A percentile compares a stretch with the other conserved stretches of the same genome.
Conservation (phyloP, 768 basidiomycete species). For the Boletus barrowsii region DNA sequence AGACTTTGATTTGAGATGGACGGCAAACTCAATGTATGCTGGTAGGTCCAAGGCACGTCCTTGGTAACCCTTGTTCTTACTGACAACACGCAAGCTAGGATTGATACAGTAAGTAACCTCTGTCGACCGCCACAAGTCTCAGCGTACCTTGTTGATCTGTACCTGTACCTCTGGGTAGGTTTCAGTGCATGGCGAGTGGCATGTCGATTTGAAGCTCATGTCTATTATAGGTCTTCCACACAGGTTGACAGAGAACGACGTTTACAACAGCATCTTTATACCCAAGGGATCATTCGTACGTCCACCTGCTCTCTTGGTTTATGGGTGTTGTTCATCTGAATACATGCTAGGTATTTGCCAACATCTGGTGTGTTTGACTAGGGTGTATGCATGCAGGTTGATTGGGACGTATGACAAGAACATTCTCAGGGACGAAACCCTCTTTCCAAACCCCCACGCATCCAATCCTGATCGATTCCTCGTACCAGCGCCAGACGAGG, state of each 20-base stretch:
- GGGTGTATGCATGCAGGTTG: neutral
- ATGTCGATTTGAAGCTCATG: neutral
- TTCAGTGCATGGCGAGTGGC: neutral
- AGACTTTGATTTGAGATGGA: conserved; percentile 74
- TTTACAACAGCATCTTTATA: conserved; percentile 56
- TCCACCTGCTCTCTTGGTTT: neutral
- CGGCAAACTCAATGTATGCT: conserved; percentile 78
- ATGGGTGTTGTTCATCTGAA: conserved; percentile 4
- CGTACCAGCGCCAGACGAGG: conserved; percentile 17
- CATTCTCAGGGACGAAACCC: conserved; percentile 45
- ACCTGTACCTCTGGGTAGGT: conserved; percentile 56
- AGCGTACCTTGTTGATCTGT: conserved; percentile 25
- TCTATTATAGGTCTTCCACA: conserved; percentile 54
- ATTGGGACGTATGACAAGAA: conserved; percentile 29
- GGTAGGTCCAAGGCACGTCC: conserved; percentile 24
- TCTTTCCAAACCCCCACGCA: conserved; percentile 47
- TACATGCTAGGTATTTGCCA: conserved; percentile 45
- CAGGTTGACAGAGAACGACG: conserved; percentile 61
- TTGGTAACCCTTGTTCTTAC: neutral
- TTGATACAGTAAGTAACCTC: conserved; percentile 52
- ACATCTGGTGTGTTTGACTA: conserved; percentile 49
- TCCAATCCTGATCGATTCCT: conserved; percentile 58
- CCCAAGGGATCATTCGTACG: conserved; percentile 60
- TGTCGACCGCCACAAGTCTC: neutral
- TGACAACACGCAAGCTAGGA: conserved; percentile 37